Evolutionary conservation across 495 filamentous ascomycete genomes (phyloP).

Genomic region (Neurospora africana): DNA sequence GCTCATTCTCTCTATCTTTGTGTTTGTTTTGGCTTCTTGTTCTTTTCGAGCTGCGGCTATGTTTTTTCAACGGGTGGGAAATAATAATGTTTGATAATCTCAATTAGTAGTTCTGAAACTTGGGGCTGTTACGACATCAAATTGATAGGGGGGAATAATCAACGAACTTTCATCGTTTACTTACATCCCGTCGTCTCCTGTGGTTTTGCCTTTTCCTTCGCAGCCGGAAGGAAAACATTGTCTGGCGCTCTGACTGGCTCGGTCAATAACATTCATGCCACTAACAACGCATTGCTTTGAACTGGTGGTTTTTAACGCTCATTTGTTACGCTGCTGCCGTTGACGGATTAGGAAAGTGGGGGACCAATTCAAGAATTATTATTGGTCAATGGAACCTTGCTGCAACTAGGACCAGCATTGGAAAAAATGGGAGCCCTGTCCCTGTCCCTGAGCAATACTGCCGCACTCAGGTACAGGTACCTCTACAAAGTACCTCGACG

Average conservation of each 20-base stretch:
- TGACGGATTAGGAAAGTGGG: background rate
- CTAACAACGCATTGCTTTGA: background rate
- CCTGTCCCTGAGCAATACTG: background rate
- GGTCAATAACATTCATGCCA: background rate
- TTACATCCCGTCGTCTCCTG: too few species aligned
- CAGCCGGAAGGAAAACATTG: too few species aligned
- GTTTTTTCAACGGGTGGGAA: too few species aligned
- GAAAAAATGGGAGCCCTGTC: background rate
- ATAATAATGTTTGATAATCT: too few species aligned
- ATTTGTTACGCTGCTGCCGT: background rate
- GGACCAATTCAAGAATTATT: background rate
- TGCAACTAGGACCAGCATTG: too few species aligned
- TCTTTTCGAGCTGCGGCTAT: background rate
- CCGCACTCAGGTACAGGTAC: background rate
- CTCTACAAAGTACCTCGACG: too few species aligned
- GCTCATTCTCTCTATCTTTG: rapidly evolving
- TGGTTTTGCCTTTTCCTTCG: too few species aligned
- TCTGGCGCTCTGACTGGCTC: background rate
- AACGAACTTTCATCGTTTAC: too few species aligned
- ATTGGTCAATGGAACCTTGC: background rate
- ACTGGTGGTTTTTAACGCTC: background rate
- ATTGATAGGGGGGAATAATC: too few species aligned
- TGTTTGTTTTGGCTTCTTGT: background rate
- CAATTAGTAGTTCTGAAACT: too few species aligned
- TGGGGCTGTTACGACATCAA: too few species aligned